A percentile compares a stretch with the other conserved stretches of the same genome.
Conservation (phyloP, 2,329 filamentous ascomycete genomes). For the Grosmannia penicillata region DNA sequence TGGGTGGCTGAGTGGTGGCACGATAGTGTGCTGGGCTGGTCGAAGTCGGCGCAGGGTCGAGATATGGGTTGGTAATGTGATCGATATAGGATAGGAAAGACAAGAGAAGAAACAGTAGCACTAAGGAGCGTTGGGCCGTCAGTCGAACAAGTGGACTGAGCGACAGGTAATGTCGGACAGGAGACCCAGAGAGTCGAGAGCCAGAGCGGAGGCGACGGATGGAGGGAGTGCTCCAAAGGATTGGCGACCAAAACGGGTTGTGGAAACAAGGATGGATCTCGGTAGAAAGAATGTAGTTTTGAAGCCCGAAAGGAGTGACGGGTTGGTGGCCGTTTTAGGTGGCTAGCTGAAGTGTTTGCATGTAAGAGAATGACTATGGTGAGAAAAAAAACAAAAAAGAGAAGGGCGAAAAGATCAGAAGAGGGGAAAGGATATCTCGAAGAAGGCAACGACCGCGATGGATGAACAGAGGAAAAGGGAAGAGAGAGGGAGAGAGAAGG, state of each 20-base stretch:
- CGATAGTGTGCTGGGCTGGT: no score
- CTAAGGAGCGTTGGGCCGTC: no score
- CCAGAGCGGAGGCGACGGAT: no score
- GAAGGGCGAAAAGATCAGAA: constrained; percentile 13
- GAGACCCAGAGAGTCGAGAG: no score
- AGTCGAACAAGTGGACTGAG: no score
- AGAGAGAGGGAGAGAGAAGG: constrained; percentile 16
- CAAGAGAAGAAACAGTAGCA: no score
- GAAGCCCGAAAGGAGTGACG: constrained; percentile 4
- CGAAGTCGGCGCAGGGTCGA: no score
- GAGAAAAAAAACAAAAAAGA: constrained; percentile 23
- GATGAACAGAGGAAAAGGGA: constrained; percentile 15
- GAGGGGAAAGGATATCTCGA: constrained; percentile 5
- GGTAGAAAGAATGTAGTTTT: no score
- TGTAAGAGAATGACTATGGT: constrained; percentile 35
- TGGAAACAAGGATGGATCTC: neutral
- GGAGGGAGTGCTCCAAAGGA: neutral
- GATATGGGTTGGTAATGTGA: no score
- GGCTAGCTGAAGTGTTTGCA: constrained; percentile 19
- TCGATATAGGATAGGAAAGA: no score
- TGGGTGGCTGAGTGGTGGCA: no score
- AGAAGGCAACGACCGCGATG: constrained; percentile 16
- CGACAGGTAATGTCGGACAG: no score
- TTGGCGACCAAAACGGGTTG: neutral
- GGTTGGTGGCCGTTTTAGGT: constrained; percentile 18